Conservation (phyloP, 345 rosid species). For the Orychophragmus violaceus region DNA sequence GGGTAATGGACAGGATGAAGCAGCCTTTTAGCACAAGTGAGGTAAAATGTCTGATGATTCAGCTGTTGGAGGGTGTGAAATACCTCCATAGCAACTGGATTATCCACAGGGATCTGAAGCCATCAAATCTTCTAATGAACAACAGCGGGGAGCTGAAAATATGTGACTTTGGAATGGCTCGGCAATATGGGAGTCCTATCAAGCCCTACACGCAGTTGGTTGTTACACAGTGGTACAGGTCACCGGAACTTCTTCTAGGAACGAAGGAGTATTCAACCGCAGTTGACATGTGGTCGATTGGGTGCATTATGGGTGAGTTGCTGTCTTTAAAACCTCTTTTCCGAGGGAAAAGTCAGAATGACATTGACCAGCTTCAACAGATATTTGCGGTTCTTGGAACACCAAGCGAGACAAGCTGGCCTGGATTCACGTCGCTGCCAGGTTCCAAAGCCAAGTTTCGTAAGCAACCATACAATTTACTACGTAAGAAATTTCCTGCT, state of each 20-base stretch:
- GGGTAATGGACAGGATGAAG: conserved; percentile 63
- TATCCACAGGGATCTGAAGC: conserved; percentile 81
- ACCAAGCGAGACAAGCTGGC: conserved; percentile 65
- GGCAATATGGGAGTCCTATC: conserved; percentile 74
- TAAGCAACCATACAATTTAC: conserved; percentile 58
- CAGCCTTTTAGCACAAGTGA: conserved; percentile 81
- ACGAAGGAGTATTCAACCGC: conserved; percentile 73
- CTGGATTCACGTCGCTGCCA: conserved; percentile 53
- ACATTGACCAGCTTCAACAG: conserved; percentile 71
- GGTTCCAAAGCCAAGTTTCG: conserved; percentile 70
- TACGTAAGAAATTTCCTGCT: conserved; percentile 79
- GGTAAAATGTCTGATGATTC: conserved; percentile 80
- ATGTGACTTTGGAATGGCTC: conserved; percentile 85
- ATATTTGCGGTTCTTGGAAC: conserved; percentile 74
- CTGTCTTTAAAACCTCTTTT: conserved; percentile 62
- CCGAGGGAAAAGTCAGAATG: conserved; percentile 48
- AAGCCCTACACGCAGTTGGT: conserved; percentile 77
- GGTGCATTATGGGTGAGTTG: conserved; percentile 91
- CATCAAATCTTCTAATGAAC: conserved; percentile 76
- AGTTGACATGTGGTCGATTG: conserved; percentile 94
- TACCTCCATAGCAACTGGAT: conserved; percentile 94
- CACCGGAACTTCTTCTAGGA: conserved; percentile 80
- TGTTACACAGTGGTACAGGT: conserved; percentile 85
- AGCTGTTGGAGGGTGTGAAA: conserved; percentile 71
- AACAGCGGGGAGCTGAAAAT: conserved; percentile 73